Evolutionary conservation across 2,329 filamentous ascomycete species (phyloP), one percentile per base, ranked within the genome.

Genomic region (Emergomyces pasteurianus): DNA sequence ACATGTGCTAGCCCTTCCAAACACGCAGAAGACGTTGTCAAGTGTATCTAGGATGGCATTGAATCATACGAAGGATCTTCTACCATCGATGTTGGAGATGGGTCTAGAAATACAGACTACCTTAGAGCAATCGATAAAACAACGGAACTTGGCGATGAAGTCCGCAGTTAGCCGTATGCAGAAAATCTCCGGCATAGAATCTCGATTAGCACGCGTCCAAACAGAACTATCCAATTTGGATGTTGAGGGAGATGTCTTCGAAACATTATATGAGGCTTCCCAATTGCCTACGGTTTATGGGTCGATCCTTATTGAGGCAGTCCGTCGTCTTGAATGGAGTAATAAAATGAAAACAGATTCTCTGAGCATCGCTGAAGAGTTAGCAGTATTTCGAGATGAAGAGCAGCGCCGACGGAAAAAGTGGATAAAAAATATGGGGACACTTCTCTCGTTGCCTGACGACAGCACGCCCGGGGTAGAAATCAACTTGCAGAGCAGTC

Each of bases 311-410:
- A 83, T 90, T 3, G 94, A 99, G 74, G 88, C 90, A 18, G 84
- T 96, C 47, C 84, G 89, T 61, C 86, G 94, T 26, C 86, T 86
- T 40, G 92, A 96, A 74, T 99, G 94, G 92, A 85, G 84, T 14
- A 90, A 95, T 58, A 96, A 95, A 74, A 87, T 97, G 73, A 90
- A 88, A 70, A 82, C 84, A 2, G 94, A 97, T 68, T 94, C 92
- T 0, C 86, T 89, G 2, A 90, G 88, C 0, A 77, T 99, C 31
- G 90, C 91, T 31, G 95, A 97, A 71, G 92, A 97, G 70, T 90
- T 97, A 82, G 90, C 91, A 1, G 79, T 89, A 0, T 92, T 95
- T 65, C 90, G 94, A 69, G 92, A 96, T 63, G 94, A 97, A 73
- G 94, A 99, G 72, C 83, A 89, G 58, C 91, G 92, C 67, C 82